phyloP scores from a whole-genome alignment of 371 early-diverging fungal genomes.

The Conidiobolus incongruus region DNA sequence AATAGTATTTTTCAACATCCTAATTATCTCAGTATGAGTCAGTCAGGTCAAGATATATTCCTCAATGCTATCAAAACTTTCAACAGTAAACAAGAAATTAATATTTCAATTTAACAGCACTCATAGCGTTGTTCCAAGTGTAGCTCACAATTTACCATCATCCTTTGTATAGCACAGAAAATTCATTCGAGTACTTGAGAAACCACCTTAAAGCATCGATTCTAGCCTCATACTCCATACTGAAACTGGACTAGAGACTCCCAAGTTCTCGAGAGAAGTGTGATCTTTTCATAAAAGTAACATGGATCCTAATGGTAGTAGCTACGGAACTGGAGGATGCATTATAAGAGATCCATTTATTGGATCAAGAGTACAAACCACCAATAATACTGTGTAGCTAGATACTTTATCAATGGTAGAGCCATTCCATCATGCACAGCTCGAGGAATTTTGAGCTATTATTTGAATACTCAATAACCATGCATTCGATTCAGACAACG shows the following conservation, averaged over 20 bases:
- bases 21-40: too few species aligned
- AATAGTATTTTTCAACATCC: too few species aligned
- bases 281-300: slow-evolving; percentile 1
- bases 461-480: neutral
- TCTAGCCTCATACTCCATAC: slow-evolving; percentile 1
- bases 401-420: slow-evolving; percentile 6
- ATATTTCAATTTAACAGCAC: too few species aligned
- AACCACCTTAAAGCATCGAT: neutral
- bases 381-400: slow-evolving; percentile 8
- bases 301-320: neutral
- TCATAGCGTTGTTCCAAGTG: neutral
- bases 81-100: too few species aligned
- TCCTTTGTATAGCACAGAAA: slow-evolving; percentile 2
- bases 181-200: neutral
- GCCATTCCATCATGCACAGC: neutral
- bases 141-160: neutral
- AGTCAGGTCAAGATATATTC: too few species aligned
- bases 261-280: slow-evolving; percentile 5
- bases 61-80: too few species aligned
- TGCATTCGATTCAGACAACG: slow-evolving; percentile 12
- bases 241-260: slow-evolving; percentile 6
- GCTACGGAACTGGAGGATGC: neutral
- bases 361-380: neutral
- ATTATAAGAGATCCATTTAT: neutral
- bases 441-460: neutral